Evolutionary conservation across 2,329 filamentous ascomycete genomes (phyloP), one percentile per base, ranked within the genome.

Genomic region (Bimuria novae-zelandiae): DNA sequence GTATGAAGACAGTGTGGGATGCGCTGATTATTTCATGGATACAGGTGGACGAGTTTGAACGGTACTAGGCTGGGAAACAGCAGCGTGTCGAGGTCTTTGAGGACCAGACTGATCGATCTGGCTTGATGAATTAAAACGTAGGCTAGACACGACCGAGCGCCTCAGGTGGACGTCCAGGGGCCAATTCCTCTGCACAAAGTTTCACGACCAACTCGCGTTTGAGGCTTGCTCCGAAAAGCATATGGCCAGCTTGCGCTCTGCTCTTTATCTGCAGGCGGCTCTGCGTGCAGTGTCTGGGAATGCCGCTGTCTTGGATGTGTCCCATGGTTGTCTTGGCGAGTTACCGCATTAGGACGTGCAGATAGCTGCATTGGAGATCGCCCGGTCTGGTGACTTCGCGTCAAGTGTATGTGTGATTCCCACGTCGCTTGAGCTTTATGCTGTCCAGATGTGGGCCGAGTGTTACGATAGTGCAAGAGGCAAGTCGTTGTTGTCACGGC

Each of bases 1-100:
- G 43, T 39, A 55, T 37, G 17, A 49, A 8, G 7, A 52, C 35
- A 44, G 49, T 51, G 21, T 42, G 32, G 37, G 45, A 25, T 48
- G 16, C 16, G 25, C 17, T 50, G 44, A 52, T 56, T 65, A 67
- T 63, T 30, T 62, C 65, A 69, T 70, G 47, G 61, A 57, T 51
- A 48, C 61, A 54, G 49, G 25, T 17, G 22, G 17, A 17, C 19
- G 39, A 40, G n/a, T n/a, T n/a, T n/a, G n/a, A n/a, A n/a, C n/a
- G n/a, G n/a, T n/a, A n/a, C n/a, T n/a, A n/a, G n/a, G n/a, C n/a
- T n/a, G n/a, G n/a, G n/a, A 22, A 17, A 32, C n/a, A 40, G 51
- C 36, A 36, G 22, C 11, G 33, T 23, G 16, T 12, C 43, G 30
- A 32, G 22, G 35, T 51, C 25, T 47, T 54, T 27, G 19, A 32